phyloP scores from a whole-genome alignment of 306 rosid species.

The Rosa persica region DNA sequence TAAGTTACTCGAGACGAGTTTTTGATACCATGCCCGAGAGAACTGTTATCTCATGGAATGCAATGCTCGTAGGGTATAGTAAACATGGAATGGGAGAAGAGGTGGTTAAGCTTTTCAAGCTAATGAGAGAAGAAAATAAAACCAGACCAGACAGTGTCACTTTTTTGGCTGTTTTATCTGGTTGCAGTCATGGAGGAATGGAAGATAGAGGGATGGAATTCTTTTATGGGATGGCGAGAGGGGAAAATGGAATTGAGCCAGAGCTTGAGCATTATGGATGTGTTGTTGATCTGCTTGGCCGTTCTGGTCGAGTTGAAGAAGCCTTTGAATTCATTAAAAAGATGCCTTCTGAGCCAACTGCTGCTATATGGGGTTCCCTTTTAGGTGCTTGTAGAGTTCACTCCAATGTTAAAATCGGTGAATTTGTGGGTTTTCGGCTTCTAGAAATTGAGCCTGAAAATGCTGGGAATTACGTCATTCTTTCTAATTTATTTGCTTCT shows the following conservation, averaged over 20 bases:
- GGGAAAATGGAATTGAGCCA: slow-evolving; percentile 53
- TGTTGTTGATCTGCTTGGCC: slow-evolving; percentile 87
- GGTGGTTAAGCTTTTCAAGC: slow-evolving; percentile 66
- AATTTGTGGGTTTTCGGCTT: slow-evolving; percentile 59
- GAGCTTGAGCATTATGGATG: slow-evolving; percentile 81
- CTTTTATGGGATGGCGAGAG: slow-evolving; percentile 57
- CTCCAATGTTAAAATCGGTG: slow-evolving; percentile 61
- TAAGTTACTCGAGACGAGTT: slow-evolving; percentile 60
- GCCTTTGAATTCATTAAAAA: slow-evolving; percentile 61
- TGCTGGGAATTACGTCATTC: slow-evolving; percentile 83
- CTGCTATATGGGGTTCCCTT: slow-evolving; percentile 85
- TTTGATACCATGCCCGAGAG: slow-evolving; percentile 70
- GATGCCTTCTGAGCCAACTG: slow-evolving; percentile 68
- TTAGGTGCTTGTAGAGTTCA: slow-evolving; percentile 85
- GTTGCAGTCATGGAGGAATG: slow-evolving; percentile 88
- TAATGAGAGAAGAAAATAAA: slow-evolving; percentile 63
- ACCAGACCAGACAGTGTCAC: slow-evolving; percentile 74
- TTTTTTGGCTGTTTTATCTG: slow-evolving; percentile 77
- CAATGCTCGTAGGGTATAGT: slow-evolving; percentile 82
- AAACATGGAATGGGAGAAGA: slow-evolving; percentile 89
- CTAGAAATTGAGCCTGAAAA: slow-evolving; percentile 78
- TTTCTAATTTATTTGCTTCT: slow-evolving; percentile 82
- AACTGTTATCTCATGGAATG: slow-evolving; percentile 85
- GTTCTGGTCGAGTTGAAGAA: slow-evolving; percentile 62
- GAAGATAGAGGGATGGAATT: slow-evolving; percentile 69